A percentile compares a stretch with the other conserved stretches of the same genome.
phyloP scores from a whole-genome alignment of 2,329 filamentous ascomycete species.

The Monascus ruber region DNA sequence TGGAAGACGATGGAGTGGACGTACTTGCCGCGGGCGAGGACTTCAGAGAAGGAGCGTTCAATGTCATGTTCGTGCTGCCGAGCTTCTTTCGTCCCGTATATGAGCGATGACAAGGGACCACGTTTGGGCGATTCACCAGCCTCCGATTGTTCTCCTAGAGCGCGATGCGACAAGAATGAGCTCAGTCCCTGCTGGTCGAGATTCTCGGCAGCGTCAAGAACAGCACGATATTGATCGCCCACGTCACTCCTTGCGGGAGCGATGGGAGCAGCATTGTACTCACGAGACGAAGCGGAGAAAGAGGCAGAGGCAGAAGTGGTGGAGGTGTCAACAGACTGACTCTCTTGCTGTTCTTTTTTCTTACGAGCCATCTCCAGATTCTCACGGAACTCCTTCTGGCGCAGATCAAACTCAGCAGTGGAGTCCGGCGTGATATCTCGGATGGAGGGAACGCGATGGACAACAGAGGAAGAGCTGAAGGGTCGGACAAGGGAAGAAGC shows the following conservation, averaged over 20 bases:
- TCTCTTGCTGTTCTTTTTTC: slow-evolving; percentile 69
- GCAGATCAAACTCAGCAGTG: slow-evolving; percentile 64
- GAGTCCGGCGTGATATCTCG: slow-evolving; percentile 69
- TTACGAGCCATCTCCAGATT: slow-evolving; percentile 65
- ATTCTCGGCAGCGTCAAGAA: slow-evolving; percentile 30
- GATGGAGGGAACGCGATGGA: slow-evolving; percentile 57
- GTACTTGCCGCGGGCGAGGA: slow-evolving; percentile 91
- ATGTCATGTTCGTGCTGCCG: slow-evolving; percentile 91
- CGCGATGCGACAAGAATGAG: slow-evolving; percentile 47
- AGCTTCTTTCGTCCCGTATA: slow-evolving; percentile 94
- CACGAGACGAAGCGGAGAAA: slow-evolving; percentile 21
- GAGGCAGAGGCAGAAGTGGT: slow-evolving; percentile 32
- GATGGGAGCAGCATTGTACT: slow-evolving; percentile 30
- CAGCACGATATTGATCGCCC: slow-evolving; percentile 21
- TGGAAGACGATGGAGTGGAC: slow-evolving; percentile 97
- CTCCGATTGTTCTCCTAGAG: slow-evolving; percentile 49
- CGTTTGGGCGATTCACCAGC: slow-evolving; percentile 52
- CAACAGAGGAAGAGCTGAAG: slow-evolving; percentile 45
- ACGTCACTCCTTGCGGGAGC: slow-evolving; percentile 36
- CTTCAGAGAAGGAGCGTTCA: slow-evolving; percentile 89
- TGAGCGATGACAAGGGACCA: slow-evolving; percentile 69
- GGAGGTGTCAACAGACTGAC: slow-evolving; percentile 51
- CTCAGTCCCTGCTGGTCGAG: slow-evolving; percentile 40
- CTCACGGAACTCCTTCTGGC: slow-evolving; percentile 79
- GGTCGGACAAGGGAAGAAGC: slow-evolving; percentile 42